These are phyloP conservation scores for Daldinia loculata DNA, from an alignment of 495 filamentous ascomycete genomes.

Conservation along the genomic window DNA sequence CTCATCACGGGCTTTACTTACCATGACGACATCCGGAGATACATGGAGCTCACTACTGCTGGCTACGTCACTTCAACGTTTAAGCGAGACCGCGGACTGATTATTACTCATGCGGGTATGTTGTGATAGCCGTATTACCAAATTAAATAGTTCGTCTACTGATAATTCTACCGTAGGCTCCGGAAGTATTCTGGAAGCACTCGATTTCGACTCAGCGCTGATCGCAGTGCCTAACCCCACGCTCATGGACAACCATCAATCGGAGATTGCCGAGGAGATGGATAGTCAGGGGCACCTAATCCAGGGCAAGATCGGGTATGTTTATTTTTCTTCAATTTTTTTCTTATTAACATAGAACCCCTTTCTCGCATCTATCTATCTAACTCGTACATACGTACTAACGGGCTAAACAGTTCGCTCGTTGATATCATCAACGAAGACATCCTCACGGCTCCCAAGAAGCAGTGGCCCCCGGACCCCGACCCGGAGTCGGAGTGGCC, in stretches of 20 bases:
- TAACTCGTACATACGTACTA: neutral
- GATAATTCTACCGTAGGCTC: constrained; percentile 64
- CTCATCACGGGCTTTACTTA: constrained; percentile 37
- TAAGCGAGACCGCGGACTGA: constrained; percentile 57
- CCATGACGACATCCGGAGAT: constrained; percentile 8
- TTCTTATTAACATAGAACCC: neutral
- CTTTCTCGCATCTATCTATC: too few species aligned
- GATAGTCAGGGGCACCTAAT: constrained; percentile 73
- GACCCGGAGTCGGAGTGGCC: constrained; percentile 33
- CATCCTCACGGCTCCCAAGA: constrained; percentile 9
- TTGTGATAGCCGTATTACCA: neutral
- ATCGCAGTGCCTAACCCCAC: constrained; percentile 86
- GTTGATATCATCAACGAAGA: constrained; percentile 41
- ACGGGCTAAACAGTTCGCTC: constrained; percentile 42
- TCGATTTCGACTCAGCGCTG: constrained; percentile 70
- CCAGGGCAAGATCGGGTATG: constrained; percentile 71
- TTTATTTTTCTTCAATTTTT: neutral
- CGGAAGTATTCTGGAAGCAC: constrained; percentile 85
- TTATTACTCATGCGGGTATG: constrained; percentile 89
- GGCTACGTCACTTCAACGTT: neutral
- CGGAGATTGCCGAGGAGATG: constrained; percentile 80
- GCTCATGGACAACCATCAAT: constrained; percentile 91
- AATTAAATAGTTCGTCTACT: neutral
- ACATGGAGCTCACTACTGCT: constrained; percentile 10
- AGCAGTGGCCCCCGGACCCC: constrained; percentile 40